Evolutionary conservation across 1,284 basidiomycete species (phyloP).

Genomic region (Malassezia psittaci): DNA sequence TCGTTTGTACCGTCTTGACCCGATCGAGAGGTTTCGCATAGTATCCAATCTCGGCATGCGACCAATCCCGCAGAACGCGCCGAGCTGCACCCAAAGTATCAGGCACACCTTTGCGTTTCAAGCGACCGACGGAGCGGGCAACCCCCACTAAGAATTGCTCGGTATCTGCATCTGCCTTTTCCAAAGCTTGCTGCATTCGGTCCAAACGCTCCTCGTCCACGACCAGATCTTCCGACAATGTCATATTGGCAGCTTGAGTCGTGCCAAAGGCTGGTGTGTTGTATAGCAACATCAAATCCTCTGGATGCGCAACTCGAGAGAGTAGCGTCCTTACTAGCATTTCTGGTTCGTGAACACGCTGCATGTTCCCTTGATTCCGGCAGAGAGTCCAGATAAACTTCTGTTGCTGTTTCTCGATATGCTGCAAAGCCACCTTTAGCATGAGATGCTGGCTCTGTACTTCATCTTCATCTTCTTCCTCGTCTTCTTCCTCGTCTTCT

Average conservation of each 20-base stretch:
- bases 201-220: conserved; percentile 23
- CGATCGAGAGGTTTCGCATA: conserved; percentile 26
- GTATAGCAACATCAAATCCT: conserved; percentile 42
- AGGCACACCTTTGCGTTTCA: conserved; percentile 35
- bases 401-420: neutral
- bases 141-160: conserved; percentile 41
- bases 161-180: conserved; percentile 34
- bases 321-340: conserved; percentile 32
- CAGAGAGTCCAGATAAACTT: conserved; percentile 25
- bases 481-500: conserved; percentile 6
- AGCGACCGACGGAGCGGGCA: conserved; percentile 30
- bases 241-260: conserved; percentile 23
- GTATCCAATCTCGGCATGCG: conserved; percentile 34
- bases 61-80: conserved; percentile 40
- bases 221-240: conserved; percentile 23
- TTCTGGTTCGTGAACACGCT: conserved; percentile 39
- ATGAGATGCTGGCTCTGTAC: neutral
- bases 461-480: conserved; percentile 3
- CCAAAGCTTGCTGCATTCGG: conserved; percentile 14
- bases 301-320: conserved; percentile 29
- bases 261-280: conserved; percentile 41
- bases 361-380: conserved; percentile 39
- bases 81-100: conserved; percentile 35
- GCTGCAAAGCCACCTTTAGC: neutral
- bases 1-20: conserved; percentile 6